Evolutionary conservation across 805 yeast species (phyloP).

Genomic region (Saccharomyces eubayanus): DNA sequence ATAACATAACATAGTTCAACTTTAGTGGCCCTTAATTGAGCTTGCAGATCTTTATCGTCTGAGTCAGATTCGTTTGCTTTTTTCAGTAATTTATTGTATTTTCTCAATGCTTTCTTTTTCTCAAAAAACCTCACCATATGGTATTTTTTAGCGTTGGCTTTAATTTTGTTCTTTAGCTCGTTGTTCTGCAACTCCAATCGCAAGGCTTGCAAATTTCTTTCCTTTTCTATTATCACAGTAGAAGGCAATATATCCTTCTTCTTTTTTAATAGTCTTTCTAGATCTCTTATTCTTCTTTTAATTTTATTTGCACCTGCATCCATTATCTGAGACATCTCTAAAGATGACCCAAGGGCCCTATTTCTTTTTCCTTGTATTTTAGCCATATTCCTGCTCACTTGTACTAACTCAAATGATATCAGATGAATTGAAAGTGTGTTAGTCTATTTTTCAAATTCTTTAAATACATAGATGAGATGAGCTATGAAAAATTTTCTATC

Average conservation of each 20-base stretch:
- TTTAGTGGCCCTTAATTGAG: conserved; percentile 45
- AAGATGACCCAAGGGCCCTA: conserved; percentile 16
- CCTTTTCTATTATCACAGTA: conserved; percentile 57
- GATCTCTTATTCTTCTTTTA: conserved; percentile 80
- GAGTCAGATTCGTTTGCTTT: conserved; percentile 21
- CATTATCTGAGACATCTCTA: conserved; percentile 32
- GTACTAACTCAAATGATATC: neutral
- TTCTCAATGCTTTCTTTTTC: conserved; percentile 72
- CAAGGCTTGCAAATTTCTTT: conserved; percentile 64
- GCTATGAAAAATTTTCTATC: neutral
- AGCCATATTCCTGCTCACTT: neutral
- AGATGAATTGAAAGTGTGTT: neutral
- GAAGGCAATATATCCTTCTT: conserved; percentile 54
- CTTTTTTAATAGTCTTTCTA: conserved; percentile 55
- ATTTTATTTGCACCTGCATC: conserved; percentile 45
- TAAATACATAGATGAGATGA: conserved; percentile 1
- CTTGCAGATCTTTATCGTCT: conserved; percentile 21
- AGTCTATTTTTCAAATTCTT: neutral
- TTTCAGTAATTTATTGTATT: conserved; percentile 43
- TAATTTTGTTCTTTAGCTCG: conserved; percentile 38
- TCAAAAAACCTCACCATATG: conserved; percentile 93
- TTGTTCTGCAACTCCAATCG: conserved; percentile 48
- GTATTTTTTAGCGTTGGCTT: conserved; percentile 58
- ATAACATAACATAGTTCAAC: conserved; percentile 67
- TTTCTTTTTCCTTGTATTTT: conserved; percentile 9